phyloP scores from a whole-genome alignment of 306 rosid genomes.

The Cyclanthera cordifolia region DNA sequence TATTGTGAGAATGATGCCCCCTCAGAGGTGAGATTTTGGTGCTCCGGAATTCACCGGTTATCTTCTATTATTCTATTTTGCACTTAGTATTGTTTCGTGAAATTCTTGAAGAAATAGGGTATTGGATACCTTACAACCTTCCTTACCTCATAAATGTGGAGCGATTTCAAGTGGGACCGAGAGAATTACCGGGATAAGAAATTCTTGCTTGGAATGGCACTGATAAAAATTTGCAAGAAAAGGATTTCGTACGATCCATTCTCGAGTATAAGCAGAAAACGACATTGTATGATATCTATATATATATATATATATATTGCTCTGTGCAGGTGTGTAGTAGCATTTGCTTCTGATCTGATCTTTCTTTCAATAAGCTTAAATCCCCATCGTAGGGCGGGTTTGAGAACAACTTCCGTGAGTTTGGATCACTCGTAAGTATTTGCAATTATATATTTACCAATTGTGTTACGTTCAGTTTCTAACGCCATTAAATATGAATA shows the following conservation, averaged over 20 bases:
- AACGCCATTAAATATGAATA: background rate
- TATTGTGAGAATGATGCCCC: too few species aligned
- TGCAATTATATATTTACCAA: background rate
- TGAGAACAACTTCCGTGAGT: slow-evolving; percentile 58
- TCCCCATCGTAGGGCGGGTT: slow-evolving; percentile 61
- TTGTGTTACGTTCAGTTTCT: background rate
- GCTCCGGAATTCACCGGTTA: too few species aligned
- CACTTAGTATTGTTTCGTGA: too few species aligned
- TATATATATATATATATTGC: too few species aligned
- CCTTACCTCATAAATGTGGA: background rate
- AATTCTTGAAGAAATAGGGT: too few species aligned
- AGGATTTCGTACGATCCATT: background rate
- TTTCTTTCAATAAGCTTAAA: slow-evolving; percentile 62
- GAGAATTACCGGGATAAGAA: background rate
- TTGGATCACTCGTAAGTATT: slow-evolving; percentile 87
- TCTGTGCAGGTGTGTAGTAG: slow-evolving; percentile 77
- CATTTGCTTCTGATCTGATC: slow-evolving; percentile 75
- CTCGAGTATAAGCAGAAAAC: background rate
- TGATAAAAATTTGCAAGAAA: background rate
- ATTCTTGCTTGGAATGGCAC: background rate
- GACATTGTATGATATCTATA: background rate
- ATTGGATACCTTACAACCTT: too few species aligned
- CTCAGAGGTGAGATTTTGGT: too few species aligned
- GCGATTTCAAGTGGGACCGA: background rate
- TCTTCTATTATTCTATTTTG: too few species aligned